Conservation (phyloP, 2,329 filamentous ascomycete species). For the Curvularia hawaiiensis region DNA sequence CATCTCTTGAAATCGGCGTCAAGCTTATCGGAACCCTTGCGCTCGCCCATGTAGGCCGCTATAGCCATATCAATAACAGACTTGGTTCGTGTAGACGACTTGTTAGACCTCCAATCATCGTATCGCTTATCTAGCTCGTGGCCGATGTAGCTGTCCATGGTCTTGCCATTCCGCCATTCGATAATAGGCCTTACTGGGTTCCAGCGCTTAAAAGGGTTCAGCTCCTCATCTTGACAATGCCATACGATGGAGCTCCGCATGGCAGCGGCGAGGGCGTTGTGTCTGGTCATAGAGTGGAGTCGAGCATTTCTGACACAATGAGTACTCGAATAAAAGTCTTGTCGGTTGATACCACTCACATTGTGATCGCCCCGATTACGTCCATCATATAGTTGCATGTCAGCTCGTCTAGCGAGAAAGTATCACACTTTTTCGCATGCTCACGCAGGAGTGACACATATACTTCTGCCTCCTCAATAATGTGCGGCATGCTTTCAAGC, state of each 20-base stretch:
- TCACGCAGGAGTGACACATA: constrained; percentile 7
- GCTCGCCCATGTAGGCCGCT: constrained; percentile 16
- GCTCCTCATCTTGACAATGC: constrained; percentile 9
- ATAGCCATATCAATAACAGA: constrained; percentile 22
- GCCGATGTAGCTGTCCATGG: constrained; percentile 21
- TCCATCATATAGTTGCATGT: constrained; percentile 15
- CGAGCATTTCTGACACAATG: constrained; percentile 5
- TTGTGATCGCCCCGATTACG: constrained; percentile 5
- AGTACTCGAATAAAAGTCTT: background rate
- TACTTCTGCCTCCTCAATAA: constrained; percentile 6
- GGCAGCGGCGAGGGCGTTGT: constrained; percentile 13
- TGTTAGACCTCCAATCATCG: constrained; percentile 10
- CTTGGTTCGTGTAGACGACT: constrained; percentile 1
- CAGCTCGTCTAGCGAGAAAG: constrained; percentile 7
- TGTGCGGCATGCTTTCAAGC: constrained; percentile 35
- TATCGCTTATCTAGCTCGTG: constrained; percentile 22
- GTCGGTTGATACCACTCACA: background rate
- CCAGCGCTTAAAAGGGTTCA: constrained; percentile 19
- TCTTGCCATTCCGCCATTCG: constrained; percentile 18
- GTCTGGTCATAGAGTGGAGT: constrained; percentile 21
- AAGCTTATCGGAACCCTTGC: constrained; percentile 12
- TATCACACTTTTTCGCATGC: constrained; percentile 5
- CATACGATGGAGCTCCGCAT: constrained; percentile 14
- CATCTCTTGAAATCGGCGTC: constrained; percentile 29
- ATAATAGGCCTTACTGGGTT: constrained; percentile 12